Evolutionary conservation across 2,329 filamentous ascomycete genomes (phyloP), one percentile per base, ranked within the genome.

Genomic region (Fusarium sp.): DNA sequence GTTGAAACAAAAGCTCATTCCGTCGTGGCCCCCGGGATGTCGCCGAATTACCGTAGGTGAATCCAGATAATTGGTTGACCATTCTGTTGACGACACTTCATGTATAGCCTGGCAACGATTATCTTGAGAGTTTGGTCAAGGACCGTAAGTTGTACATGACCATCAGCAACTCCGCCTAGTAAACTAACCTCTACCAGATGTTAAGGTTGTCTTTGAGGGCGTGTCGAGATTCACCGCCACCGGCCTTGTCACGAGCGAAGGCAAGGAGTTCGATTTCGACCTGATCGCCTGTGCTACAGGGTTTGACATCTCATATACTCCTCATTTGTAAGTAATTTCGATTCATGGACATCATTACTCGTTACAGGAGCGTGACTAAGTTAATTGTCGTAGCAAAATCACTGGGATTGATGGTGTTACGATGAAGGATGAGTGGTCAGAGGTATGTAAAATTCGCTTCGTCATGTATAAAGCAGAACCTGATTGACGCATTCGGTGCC

Each of bases 321-420:
- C 48, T 1, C 48, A 51, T 36, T 51, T 36, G n/a, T 51, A 51
- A 48, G 44, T 6, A 30, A 7, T 31, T 15, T 31, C 5, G 5
- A 28, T 28, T 11, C 6, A 31, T 5, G 1, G 10, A 22, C 1
- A 11, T 20, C 9, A 15, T 16, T 20, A 9, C 6, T n/a, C 0
- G 22, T 16, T 6, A 11, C 3, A 13, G 16, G 7, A 22, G 15
- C 2, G 4, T 14, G 6, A 51, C 48, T 51, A 35, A 51, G 11
- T 5, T 11, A 2, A 20, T 0, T 11, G n/a, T 22, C 13, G 8
- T 26, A 36, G 48, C 48, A 6, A 51, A 51, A 36, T 51, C 0
- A 51, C 48, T 4, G 48, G 48, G 22, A 12, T 22, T 10, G 9
- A 12, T 28, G n/a, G 48, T 6, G 48, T 36, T 4, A 51, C 31